Percentiles rank a stretch among this genome's conserved stretches.
phyloP scores from a whole-genome alignment of 1,284 basidiomycete genomes.

The Malassezia nana region DNA sequence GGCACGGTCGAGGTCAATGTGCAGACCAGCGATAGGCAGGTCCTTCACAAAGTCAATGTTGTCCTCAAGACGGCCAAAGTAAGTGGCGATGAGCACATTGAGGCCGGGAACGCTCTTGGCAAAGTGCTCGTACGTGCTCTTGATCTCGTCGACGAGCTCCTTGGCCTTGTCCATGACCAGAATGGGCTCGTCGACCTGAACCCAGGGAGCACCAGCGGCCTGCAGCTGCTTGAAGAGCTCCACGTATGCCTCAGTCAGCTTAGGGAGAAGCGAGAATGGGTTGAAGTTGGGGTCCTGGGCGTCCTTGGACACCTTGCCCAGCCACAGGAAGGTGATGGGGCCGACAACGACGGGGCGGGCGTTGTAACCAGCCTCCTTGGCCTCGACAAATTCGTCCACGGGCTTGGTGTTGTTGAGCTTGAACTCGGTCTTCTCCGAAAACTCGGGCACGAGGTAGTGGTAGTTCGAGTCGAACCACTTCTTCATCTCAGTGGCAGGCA shows the following conservation, averaged over 20 bases:
- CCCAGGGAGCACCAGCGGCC: conserved; percentile 79
- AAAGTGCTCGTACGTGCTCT: conserved; percentile 71
- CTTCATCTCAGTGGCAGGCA: conserved; percentile 98
- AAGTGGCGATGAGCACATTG: conserved; percentile 86
- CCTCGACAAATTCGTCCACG: conserved; percentile 88
- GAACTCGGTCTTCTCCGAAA: conserved; percentile 84
- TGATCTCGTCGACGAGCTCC: conserved; percentile 69
- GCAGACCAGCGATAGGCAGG: conserved; percentile 85
- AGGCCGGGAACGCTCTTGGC: conserved; percentile 62
- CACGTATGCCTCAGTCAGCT: conserved; percentile 84
- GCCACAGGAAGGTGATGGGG: conserved; percentile 86
- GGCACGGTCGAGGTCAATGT: conserved; percentile 86
- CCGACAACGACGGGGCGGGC: conserved; percentile 95
- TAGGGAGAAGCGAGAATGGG: conserved; percentile 77
- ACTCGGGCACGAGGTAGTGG: conserved; percentile 96
- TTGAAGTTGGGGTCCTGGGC: conserved; percentile 70
- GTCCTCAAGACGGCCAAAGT: conserved; percentile 84
- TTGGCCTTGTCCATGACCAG: conserved; percentile 83
- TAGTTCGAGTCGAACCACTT: conserved; percentile 99
- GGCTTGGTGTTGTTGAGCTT: conserved; percentile 86
- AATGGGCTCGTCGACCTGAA: conserved; percentile 95
- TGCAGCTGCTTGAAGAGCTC: conserved; percentile 84
- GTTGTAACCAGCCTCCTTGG: conserved; percentile 74
- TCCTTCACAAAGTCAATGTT: conserved; percentile 83
- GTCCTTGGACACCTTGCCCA: conserved; percentile 83